Evolutionary conservation across 208 protist species (phyloP), one percentile per base, ranked within the genome.

Genomic region (Novymonas esmeraldas): DNA sequence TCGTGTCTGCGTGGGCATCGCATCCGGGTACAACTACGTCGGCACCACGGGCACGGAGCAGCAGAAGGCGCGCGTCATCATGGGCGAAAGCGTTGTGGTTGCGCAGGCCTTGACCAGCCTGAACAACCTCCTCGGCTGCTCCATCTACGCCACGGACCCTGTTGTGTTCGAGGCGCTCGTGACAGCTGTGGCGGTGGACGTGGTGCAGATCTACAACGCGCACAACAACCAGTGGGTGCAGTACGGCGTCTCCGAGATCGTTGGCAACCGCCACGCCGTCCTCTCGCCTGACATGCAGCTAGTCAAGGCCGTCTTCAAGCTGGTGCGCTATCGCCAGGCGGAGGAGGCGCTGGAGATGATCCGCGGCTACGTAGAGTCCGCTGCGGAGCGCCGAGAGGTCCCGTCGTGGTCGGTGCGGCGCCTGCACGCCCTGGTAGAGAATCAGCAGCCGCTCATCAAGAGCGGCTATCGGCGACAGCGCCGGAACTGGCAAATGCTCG

Each of bases 21-120:
- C 79, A 1, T 70, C 79, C 10, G 83, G 83, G 48, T 61, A 59
- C 16, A 75, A 76, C 51, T 79, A 73, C 49, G 49, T 85, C 6
- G 76, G 83, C 46, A 89, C 79, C 24, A 83, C 81, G 24, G 83
- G 83, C 48, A 86, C 83, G n/a, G 73, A 83, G 16, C 63, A 76
- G 41, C 83, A 82, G 39, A 81, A 79, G 64, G 83, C 83, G 20
- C 76, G 73, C 42, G 73, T 85, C 4, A 76, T 89, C 22, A 65
- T 71, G 7, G 79, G 83, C 28, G 76, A 81, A 36, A 64, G 64
- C 41, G 70, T 86, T 11, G 61, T 62, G 11, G 67, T 85, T 10
- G 83, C 76, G 3, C 66, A 67, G 20, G 54, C 57, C 6, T 51
- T 89, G 24, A 56, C 67, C 3, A 64, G 31, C 2, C 77, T 89